Evolutionary conservation across 768 basidiomycete genomes (phyloP), one percentile per base, ranked within the genome.

Genomic region (Lyophyllum decastes): DNA sequence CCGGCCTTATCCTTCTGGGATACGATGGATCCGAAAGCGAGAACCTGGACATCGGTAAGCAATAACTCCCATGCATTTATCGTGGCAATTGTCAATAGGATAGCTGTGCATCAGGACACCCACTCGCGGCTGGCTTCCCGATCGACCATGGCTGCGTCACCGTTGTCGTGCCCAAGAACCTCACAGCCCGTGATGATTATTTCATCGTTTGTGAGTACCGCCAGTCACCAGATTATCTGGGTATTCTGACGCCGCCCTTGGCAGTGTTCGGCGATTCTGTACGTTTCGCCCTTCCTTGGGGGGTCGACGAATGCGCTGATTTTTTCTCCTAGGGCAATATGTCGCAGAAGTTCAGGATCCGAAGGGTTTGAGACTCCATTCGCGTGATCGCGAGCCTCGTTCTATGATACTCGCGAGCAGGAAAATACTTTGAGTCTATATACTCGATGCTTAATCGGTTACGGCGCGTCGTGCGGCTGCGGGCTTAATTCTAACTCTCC

Each of bases 1-100:
- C 66, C 3, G 73, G 82, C 19, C 24, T 64, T 25, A 59, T 85
- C 41, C 50, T 84, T 8, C 71, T 86, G 48, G 84, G 84, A 17
- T 68, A 67, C 58, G 19, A 57, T 7, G 51, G 58, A 12, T 61
- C 63, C 46, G 50, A 65, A 33, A 81, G 76, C 52, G 83, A 85
- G 60, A 75, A 85, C 61, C 64, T 84, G 63, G 73, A 84, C 52
- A 68, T 71, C 24, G 6, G 83, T 82, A 55, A 53, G 81, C 69
- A 6, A n/a, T 35, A 24, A n/a, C 27, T 44, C 24, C 3, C 17
- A 27, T 11, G 25, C 19, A 40, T 46, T 10, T 8, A 33, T 30
- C 27, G 11, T 33, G 35, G 6, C 14, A 14, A 38, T 10, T 19
- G 40, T 21, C 1, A 14, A 34, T 40, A 1, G 1, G 22, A 22